Base-by-base conservation (phyloP, 1,139 yeast species). In the Geotrichum carabidarum region DNA sequence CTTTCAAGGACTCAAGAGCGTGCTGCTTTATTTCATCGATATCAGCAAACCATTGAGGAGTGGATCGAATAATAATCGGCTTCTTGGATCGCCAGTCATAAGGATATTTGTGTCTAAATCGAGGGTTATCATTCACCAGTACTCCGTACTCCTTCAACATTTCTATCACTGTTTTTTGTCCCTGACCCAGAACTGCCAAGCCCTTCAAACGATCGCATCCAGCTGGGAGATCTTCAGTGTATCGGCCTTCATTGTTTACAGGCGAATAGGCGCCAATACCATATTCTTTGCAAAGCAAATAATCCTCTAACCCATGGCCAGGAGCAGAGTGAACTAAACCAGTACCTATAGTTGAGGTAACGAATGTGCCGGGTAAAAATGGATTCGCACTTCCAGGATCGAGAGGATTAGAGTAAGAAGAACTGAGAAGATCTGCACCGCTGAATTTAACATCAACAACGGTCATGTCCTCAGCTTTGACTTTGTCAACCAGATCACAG, bases 251-350 rank as follows among this genome's bases (percentile, higher is more conserved):
- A 56, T 78, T 80, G 65, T 93, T 90, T 1, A 93, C 95, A 0
- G 93, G 88, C 0, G 97, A 88, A 58, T 75, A 78, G 0, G 88
- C 79, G 8, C 71, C 74, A 35, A 94, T 75, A 0, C 74, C 75
- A 59, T 85, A 72, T 22, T 75, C 70, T 57, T 78, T 71, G 30
- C 96, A 94, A 34, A 86, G 76, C 27, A 84, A 65, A 67, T 88
- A 91, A 73, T 93, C 99, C 61, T 94, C 99, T 64, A 84, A 82
- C 62, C 99, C 99, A 68, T 93, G 99, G 0, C 97, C 98, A 1
- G 99, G 98, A 0, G 99, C 98, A 15, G 90, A 87, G 65, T 93
- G 99, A 0, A 93, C 99, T 14, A 94, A 72, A 1, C 99, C 99
- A 0, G 99, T 89, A 70, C 99, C 99, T 0, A 95, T 83, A 1